Evolutionary conservation across 1,284 basidiomycete species (phyloP).

Genomic region (Microbotryomycetes sp.): DNA sequence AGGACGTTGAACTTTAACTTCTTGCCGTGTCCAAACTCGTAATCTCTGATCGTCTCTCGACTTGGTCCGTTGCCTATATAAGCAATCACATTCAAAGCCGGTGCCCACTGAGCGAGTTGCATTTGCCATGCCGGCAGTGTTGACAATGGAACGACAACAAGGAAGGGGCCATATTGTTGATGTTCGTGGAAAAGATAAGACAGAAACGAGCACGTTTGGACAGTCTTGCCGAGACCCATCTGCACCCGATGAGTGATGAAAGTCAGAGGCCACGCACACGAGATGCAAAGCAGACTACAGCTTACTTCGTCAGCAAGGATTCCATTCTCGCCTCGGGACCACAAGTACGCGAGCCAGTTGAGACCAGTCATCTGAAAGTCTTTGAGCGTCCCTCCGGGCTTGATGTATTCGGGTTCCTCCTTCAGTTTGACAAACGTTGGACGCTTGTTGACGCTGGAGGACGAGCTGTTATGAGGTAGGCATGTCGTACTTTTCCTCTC

Average conservation of each 20-base stretch:
- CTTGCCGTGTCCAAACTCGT: constrained; percentile 80
- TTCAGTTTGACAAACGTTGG: constrained; percentile 80
- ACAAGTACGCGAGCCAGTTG: constrained; percentile 96
- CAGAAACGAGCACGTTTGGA: constrained; percentile 92
- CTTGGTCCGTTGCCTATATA: constrained; percentile 88
- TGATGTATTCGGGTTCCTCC: constrained; percentile 85
- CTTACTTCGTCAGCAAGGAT: constrained; percentile 85
- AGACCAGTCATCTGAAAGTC: constrained; percentile 97
- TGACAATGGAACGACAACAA: constrained; percentile 95
- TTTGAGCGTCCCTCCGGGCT: constrained; percentile 72
- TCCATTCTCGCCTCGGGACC: constrained; percentile 91
- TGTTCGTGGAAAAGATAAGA: constrained; percentile 91
- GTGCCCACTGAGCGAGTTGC: constrained; percentile 92
- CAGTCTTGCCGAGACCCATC: constrained; percentile 98
- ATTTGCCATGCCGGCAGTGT: constrained; percentile 98
- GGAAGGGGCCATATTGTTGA: constrained; percentile 92
- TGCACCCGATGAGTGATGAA: constrained; percentile 17
- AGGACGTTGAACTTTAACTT: constrained; percentile 92
- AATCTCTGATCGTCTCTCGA: constrained; percentile 83
- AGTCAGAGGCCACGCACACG: not conserved
- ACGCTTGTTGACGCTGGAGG: constrained; percentile 62
- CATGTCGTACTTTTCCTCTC: constrained; percentile 67
- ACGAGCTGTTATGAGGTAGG: constrained; percentile 78
- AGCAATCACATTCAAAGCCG: constrained; percentile 92
- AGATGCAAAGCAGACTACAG: not conserved